Conservation (phyloP, 169 alveolate species). For the Plasmodium gonderi region DNA sequence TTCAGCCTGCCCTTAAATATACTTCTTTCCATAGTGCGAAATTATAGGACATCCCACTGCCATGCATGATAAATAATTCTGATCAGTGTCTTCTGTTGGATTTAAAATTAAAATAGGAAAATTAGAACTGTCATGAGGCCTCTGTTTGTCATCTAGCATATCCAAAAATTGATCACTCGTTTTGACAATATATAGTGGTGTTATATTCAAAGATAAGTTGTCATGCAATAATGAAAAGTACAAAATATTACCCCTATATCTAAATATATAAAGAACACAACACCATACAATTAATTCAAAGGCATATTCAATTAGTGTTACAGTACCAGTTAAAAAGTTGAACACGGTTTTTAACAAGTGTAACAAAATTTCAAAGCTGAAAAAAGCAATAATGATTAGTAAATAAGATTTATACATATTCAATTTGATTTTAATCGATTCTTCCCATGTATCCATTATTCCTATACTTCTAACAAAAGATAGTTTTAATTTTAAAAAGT, state of each 20-base stretch:
- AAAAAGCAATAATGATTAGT: conserved; percentile 7
- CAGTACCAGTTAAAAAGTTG: not conserved
- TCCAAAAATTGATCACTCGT: not conserved
- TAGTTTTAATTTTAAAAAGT: conserved; percentile 47
- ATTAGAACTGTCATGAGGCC: not conserved
- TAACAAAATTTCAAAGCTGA: conserved; percentile 28
- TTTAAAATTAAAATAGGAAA: conserved; percentile 60
- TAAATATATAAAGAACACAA: conserved; percentile 44
- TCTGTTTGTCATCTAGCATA: not conserved
- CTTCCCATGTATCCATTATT: conserved; percentile 46
- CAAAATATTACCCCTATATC: conserved; percentile 41
- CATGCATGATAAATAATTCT: conserved; percentile 36
- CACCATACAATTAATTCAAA: conserved; percentile 55
- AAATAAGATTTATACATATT: conserved; percentile 54
- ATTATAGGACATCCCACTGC: conserved; percentile 20
- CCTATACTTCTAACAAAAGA: conserved; percentile 54
- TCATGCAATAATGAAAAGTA: conserved; percentile 47
- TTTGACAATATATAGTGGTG: conserved; percentile 45
- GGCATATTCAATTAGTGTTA: conserved; percentile 48
- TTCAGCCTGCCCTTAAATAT: not conserved
- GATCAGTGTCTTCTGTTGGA: conserved; percentile 33
- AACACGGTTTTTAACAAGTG: conserved; percentile 21
- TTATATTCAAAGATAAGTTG: conserved; percentile 2
- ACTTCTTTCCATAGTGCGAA: conserved; percentile 7
- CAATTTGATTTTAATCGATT: conserved; percentile 11